Conservation (phyloP, 2,329 filamentous ascomycete genomes). For the Paramyrothecium roridum region DNA sequence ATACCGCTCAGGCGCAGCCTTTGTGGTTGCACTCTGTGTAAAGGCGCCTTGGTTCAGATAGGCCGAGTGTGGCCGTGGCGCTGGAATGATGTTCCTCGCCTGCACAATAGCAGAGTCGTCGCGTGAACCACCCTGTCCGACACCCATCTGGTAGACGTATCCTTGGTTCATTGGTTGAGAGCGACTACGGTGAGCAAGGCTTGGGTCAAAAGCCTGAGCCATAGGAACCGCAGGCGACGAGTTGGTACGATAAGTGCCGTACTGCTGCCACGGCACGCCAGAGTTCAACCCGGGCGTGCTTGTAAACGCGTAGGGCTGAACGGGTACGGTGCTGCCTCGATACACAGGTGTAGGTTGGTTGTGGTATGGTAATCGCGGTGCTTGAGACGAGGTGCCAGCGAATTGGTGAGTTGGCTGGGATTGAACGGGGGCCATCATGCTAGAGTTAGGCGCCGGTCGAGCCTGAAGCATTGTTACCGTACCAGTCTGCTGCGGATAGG, state of each 20-base stretch:
- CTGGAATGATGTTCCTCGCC: constrained; percentile 35
- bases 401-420: constrained; percentile 50
- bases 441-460: constrained; percentile 55
- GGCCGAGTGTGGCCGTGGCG: constrained; percentile 40
- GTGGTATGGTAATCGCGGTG: constrained; percentile 24
- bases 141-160: constrained; percentile 30
- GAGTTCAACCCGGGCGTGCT: constrained; percentile 64
- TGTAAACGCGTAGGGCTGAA: constrained; percentile 76
- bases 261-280: constrained; percentile 48
- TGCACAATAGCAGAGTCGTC: constrained; percentile 49
- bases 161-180: constrained; percentile 32
- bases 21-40: constrained; percentile 32
- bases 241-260: constrained; percentile 43
- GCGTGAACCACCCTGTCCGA: constrained; percentile 39
- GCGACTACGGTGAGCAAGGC: constrained; percentile 13
- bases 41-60: constrained; percentile 47
- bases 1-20: constrained; percentile 71
- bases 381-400: constrained; percentile 29
- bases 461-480: constrained; percentile 75
- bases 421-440: constrained; percentile 48
- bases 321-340: constrained; percentile 54
- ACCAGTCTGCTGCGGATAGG: constrained; percentile 71
- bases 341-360: constrained; percentile 44
- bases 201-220: constrained; percentile 18
- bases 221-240: constrained; percentile 41